Percentiles rank a stretch among this genome's conserved stretches.
Conservation (phyloP, 2,329 filamentous ascomycete species). For the Aulographum hederae region DNA sequence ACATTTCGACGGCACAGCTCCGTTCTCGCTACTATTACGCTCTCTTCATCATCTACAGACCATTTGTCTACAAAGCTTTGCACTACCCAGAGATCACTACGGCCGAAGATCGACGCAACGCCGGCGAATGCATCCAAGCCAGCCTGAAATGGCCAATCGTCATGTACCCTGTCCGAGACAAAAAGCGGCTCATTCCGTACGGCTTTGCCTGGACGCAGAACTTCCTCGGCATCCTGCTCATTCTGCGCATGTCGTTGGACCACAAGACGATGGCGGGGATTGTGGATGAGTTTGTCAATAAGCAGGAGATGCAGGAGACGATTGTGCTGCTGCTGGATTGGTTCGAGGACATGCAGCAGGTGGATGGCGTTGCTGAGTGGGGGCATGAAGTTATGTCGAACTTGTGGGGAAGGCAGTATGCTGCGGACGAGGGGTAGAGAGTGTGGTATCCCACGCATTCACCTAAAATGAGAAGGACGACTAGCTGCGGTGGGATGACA, state of each 20-base stretch:
- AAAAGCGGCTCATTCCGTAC: conserved; percentile 40
- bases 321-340: conserved; percentile 37
- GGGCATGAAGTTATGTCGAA: conserved; percentile 33
- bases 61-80: conserved; percentile 9
- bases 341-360: conserved; percentile 36
- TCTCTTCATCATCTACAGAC: conserved; percentile 7
- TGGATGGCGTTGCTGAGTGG: conserved; percentile 37
- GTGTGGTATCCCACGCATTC: no score
- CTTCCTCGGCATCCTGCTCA: conserved; percentile 37
- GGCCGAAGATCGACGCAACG: conserved; percentile 33
- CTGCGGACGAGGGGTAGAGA: no score
- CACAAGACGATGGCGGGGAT: conserved; percentile 31
- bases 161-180: conserved; percentile 36
- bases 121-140: conserved; percentile 37
- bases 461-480: no score
- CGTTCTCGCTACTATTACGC: conserved; percentile 9
- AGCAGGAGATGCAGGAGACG: conserved; percentile 30
- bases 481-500: no score
- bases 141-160: conserved; percentile 42
- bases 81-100: conserved; percentile 35
- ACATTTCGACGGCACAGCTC: conserved; percentile 6
- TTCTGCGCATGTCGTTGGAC: conserved; percentile 35
- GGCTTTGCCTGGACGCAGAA: conserved; percentile 46
- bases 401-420: conserved; percentile 26
- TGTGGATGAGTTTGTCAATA: conserved; percentile 27